Evolutionary conservation across 345 rosid genomes (phyloP).

Genomic region (Boechera retrofracta): DNA sequence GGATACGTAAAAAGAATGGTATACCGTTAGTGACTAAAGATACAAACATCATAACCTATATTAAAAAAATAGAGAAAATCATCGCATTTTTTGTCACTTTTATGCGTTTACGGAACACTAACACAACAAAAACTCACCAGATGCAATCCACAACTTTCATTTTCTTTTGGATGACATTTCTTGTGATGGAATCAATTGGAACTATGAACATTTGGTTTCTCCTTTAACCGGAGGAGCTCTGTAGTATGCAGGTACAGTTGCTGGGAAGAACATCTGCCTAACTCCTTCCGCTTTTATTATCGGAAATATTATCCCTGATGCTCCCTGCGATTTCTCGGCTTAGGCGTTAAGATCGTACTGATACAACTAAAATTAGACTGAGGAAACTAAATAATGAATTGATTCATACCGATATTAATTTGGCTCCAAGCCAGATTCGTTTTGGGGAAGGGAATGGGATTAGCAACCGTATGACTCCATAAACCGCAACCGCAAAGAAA

Average conservation of each 20-base stretch:
- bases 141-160: slow-evolving; percentile 13
- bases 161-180: neutral
- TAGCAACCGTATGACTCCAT: slow-evolving; percentile 51
- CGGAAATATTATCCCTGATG: slow-evolving; percentile 58
- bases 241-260: slow-evolving; percentile 57
- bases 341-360: neutral
- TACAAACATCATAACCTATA: slow-evolving; percentile 12
- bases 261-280: slow-evolving; percentile 58
- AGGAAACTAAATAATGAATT: neutral
- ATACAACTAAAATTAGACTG: neutral
- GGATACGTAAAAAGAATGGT: slow-evolving; percentile 1
- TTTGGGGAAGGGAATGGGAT: slow-evolving; percentile 59
- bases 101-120: slow-evolving; percentile 20
- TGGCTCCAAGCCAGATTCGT: slow-evolving; percentile 57
- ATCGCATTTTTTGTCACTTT: slow-evolving; percentile 2
- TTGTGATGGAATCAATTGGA: slow-evolving; percentile 21
- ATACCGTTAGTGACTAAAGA: slow-evolving; percentile 19
- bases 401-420: slow-evolving; percentile 47
- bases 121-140: slow-evolving; percentile 24
- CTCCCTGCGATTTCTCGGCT: slow-evolving; percentile 45
- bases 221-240: slow-evolving; percentile 47
- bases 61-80: neutral
- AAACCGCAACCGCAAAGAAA: slow-evolving; percentile 58
- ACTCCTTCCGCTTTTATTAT: slow-evolving; percentile 61
- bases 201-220: slow-evolving; percentile 41